Base-by-base conservation (phyloP, 2,329 filamentous ascomycete species). In the Corniculantispora saksenae region DNA sequence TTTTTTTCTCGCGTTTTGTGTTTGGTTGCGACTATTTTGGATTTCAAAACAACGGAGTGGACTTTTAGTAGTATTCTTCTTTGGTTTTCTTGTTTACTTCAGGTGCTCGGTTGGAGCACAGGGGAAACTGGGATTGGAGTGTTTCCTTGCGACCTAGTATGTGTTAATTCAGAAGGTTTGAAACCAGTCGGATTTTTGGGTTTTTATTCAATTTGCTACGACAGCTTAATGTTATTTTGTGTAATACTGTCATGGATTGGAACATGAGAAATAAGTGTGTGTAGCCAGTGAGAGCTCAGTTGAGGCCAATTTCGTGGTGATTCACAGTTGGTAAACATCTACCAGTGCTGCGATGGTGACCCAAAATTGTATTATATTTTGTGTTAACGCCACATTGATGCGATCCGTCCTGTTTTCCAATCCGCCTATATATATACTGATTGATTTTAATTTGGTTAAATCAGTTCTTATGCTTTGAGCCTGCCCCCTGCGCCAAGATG, bases 161-260 rank as follows among this genome's bases (percentile, higher is more conserved):
- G 7, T 45, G 25, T 27, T 13, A 15, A 4, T 29, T 48, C 3
- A 12, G 21, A 7, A 17, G 9, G n/a, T 32, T 43, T 38, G 27
- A 23, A 25, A 21, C 35, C 23, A 32, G 38, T 45, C 47, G 38
- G 38, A 38, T 45, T 40, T 29, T 62, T 25, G 10, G 32, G n/a
- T 23, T 23, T 25, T 4, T 23, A 12, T 62, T 27, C 25, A 54
- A 27, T 55, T 63, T 56, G 61, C 40, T 27, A 56, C 38, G 23
- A 43, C 21, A 56, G 51, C 61, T 63, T 27, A 40, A 56, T 63
- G 43, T 45, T 63, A 50, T 50, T 54, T 40, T 63, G 43, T 55
- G 60, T 62, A 61, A 61, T 61, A 61, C 27, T 45, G 25, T 38
- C 29, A 54, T 12, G 15, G 32, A 53, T 6, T 25, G 21, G 50